A percentile compares a stretch with the other conserved stretches of the same genome.
Evolutionary conservation across 805 yeast species (phyloP).

Genomic region (Pichia phayaonensis): DNA sequence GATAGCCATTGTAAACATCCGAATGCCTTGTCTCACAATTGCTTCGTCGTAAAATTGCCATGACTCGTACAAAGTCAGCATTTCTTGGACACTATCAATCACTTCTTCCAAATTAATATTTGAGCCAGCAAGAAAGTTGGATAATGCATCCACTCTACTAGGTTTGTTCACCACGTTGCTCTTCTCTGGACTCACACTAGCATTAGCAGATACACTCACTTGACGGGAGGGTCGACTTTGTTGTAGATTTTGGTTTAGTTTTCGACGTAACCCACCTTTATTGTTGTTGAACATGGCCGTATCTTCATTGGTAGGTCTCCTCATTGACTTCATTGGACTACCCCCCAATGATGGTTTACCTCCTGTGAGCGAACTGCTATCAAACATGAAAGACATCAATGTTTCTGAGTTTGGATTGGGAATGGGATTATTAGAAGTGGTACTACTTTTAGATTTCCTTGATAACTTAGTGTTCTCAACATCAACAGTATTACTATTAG

Average conservation of each 20-base stretch:
- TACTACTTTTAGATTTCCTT: not conserved
- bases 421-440: not conserved
- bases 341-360: not conserved
- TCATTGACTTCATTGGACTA: not conserved
- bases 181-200: constrained; percentile 6
- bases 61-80: constrained; percentile 69
- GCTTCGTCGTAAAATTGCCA: constrained; percentile 85
- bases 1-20: not conserved
- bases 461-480: not conserved
- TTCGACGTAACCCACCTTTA: constrained; percentile 6
- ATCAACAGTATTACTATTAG: not conserved
- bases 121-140: constrained; percentile 63
- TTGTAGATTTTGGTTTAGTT: constrained; percentile 3
- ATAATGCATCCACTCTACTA: constrained; percentile 45
- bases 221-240: not conserved
- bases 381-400: not conserved
- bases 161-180: constrained; percentile 1
- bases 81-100: constrained; percentile 76
- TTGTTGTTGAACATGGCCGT: not conserved
- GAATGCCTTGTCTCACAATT: constrained; percentile 34
- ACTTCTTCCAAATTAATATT: constrained; percentile 73
- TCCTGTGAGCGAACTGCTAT: not conserved
- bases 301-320: not conserved
- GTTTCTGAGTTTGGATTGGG: not conserved
- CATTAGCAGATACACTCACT: not conserved